A percentile compares a stretch with the other conserved stretches of the same genome.
Conservation (phyloP, 1,139 yeast species). For the Magnusiomyces magnusii region DNA sequence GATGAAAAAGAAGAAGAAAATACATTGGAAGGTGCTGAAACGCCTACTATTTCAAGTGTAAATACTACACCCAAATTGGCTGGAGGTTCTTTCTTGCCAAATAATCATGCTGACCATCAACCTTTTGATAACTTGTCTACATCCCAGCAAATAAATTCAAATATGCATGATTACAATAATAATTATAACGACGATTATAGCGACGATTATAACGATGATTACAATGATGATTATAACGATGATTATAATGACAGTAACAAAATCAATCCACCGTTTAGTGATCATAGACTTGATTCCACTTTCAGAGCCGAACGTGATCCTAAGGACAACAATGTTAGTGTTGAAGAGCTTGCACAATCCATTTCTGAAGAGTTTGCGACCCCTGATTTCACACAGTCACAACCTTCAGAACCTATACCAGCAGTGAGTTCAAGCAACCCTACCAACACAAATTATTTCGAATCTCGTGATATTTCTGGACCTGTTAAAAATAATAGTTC, state of each 20-base stretch:
- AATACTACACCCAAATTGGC: background rate
- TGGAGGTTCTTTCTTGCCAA: background rate
- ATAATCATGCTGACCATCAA: background rate
- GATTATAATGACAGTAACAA: background rate
- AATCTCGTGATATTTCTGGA: background rate
- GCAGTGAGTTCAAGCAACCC: background rate
- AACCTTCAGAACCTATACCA: background rate
- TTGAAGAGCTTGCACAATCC: conserved; percentile 2
- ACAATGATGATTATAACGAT: background rate
- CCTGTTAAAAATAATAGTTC: background rate
- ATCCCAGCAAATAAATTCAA: background rate
- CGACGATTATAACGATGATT: background rate
- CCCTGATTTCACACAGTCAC: background rate
- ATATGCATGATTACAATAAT: background rate
- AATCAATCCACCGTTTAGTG: background rate
- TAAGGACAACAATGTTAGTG: background rate
- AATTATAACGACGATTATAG: background rate
- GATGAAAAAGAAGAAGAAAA: background rate
- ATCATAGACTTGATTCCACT: background rate
- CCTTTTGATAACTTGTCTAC: background rate
- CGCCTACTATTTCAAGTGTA: background rate
- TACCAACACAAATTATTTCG: background rate
- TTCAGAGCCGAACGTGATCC: background rate
- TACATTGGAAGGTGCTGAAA: background rate
- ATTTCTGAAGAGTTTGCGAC: conserved; percentile 5